These are phyloP conservation scores for Fusarium sp. DNA, from an alignment of 2,329 filamentous ascomycete genomes.

Conservation along the genomic window DNA sequence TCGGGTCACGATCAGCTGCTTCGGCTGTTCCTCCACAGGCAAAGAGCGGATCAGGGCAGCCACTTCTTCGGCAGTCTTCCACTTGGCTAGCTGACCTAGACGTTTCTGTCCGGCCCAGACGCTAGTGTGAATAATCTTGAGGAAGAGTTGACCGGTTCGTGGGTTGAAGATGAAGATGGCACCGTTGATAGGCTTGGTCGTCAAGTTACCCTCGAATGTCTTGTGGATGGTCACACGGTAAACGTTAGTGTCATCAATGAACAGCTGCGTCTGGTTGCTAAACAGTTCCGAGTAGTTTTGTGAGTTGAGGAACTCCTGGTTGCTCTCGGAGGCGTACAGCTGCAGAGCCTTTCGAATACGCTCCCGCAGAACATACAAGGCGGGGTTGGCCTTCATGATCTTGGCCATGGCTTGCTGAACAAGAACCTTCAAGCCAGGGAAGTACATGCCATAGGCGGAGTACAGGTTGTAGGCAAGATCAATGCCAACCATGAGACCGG, in stretches of 20 bases:
- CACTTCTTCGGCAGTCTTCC: slow-evolving; percentile 99
- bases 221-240: slow-evolving; percentile 99
- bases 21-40: slow-evolving; percentile 97
- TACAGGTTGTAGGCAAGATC: slow-evolving; percentile 98
- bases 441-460: slow-evolving; percentile 98
- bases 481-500: slow-evolving; percentile 96
- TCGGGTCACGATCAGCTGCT: slow-evolving; percentile 97
- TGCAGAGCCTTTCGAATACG: slow-evolving; percentile 99
- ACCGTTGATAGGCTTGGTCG: slow-evolving; percentile 98
- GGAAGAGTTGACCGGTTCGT: slow-evolving; percentile 95
- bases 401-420: slow-evolving; percentile 99
- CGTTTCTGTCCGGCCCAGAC: slow-evolving; percentile 99
- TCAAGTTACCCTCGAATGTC: slow-evolving; percentile 98
- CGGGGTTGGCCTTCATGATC: slow-evolving; percentile 99
- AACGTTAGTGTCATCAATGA: slow-evolving; percentile 99
- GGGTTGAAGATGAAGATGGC: slow-evolving; percentile 99
- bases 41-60: slow-evolving; percentile 95
- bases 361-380: slow-evolving; percentile 94
- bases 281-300: slow-evolving; percentile 99
- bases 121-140: slow-evolving; percentile 99
- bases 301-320: slow-evolving; percentile 98
- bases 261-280: slow-evolving; percentile 98
- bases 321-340: slow-evolving; percentile 97
- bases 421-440: slow-evolving; percentile 95
- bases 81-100: slow-evolving; percentile 97